phyloP scores from a whole-genome alignment of 345 rosid species.

The Luvunga scandens region DNA sequence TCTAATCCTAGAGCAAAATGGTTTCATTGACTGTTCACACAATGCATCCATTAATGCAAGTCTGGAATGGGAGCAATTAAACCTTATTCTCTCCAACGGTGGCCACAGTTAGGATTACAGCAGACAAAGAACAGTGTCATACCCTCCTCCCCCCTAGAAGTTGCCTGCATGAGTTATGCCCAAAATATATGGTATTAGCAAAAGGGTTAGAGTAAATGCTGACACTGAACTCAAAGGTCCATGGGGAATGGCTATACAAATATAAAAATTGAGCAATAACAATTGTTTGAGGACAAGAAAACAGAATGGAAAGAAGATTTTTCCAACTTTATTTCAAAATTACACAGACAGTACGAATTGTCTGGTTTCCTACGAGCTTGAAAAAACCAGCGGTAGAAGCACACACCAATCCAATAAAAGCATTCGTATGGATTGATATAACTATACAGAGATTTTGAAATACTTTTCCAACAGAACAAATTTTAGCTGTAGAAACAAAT shows the following conservation, averaged over 20 bases:
- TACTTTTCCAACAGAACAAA: background rate
- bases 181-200: background rate
- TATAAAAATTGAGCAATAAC: constrained; percentile 25
- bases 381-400: background rate
- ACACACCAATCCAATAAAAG: background rate
- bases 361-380: background rate
- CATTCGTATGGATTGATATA: background rate
- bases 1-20: background rate
- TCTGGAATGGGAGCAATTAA: background rate
- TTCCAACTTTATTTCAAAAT: background rate
- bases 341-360: background rate
- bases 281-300: background rate
- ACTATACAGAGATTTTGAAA: background rate
- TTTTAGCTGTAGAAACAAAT: background rate
- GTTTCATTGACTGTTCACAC: background rate
- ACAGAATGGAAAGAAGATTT: background rate
- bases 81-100: constrained; percentile 75
- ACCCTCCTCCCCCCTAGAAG: constrained; percentile 91
- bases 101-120: constrained; percentile 69
- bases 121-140: constrained; percentile 90
- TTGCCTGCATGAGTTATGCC: constrained; percentile 40
- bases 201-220: background rate
- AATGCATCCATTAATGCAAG: background rate
- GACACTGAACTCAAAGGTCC: background rate
- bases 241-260: constrained; percentile 31